A percentile compares a stretch with the other conserved stretches of the same genome.
These are phyloP conservation scores for Amorphotheca resinae DNA, from an alignment of 495 filamentous ascomycete genomes.

Conservation along the genomic window DNA sequence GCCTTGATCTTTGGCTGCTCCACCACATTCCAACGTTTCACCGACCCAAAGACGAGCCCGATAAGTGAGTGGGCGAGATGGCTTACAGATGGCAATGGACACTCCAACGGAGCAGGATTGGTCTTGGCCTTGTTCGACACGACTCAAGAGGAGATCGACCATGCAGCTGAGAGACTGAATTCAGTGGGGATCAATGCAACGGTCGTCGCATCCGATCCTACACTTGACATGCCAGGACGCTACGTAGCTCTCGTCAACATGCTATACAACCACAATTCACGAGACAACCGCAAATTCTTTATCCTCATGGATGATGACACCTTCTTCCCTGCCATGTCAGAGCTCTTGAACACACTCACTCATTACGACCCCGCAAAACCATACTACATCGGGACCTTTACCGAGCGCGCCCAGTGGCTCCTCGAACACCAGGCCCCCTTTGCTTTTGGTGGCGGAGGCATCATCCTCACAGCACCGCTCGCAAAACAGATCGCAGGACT, in stretches of 20 bases:
- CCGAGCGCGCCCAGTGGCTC: constrained; percentile 30
- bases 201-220: constrained; percentile 18
- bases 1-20: constrained; percentile 46
- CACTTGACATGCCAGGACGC: constrained; percentile 22
- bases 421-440: constrained; percentile 32
- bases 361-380: constrained; percentile 34
- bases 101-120: constrained; percentile 29
- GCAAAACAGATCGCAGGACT: constrained; percentile 25
- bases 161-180: constrained; percentile 18
- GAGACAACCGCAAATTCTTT: constrained; percentile 18
- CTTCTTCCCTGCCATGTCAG: constrained; percentile 43
- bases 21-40: constrained; percentile 40
- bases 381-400: constrained; percentile 43
- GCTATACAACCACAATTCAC: constrained; percentile 19
- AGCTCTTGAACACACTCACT: constrained; percentile 33
- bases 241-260: constrained; percentile 24
- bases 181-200: constrained; percentile 23
- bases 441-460: constrained; percentile 45
- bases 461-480: constrained; percentile 44
- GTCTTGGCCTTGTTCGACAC: constrained; percentile 38
- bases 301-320: constrained; percentile 29
- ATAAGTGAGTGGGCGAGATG: constrained; percentile 26
- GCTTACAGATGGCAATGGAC: constrained; percentile 22
- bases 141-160: constrained; percentile 14
- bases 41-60: constrained; percentile 27